A percentile compares a stretch with the other conserved stretches of the same genome.
phyloP scores from a whole-genome alignment of 768 basidiomycete species.

The Auriscalpium vulgare region DNA sequence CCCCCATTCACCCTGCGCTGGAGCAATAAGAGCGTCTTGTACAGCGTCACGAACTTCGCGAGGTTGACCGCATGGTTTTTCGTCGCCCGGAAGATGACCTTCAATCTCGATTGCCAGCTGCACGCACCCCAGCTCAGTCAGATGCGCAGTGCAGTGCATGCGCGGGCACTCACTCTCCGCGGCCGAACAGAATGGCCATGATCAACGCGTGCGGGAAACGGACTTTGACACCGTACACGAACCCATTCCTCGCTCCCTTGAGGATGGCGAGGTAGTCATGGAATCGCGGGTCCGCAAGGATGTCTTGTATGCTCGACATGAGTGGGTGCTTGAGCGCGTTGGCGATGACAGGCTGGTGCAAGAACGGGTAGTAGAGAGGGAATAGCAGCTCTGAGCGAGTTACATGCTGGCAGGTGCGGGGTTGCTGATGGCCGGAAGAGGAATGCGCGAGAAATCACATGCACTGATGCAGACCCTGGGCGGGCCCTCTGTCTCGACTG shows the following conservation, averaged over 20 bases:
- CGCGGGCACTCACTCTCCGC: constrained; percentile 65
- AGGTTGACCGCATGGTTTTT: constrained; percentile 88
- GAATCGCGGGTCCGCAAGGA: constrained; percentile 62
- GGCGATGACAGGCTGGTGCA: neutral
- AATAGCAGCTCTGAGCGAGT: no score
- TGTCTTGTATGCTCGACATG: constrained; percentile 22
- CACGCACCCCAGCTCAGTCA: neutral
- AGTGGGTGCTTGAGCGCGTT: neutral
- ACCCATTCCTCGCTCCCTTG: constrained; percentile 89
- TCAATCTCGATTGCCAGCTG: constrained; percentile 67
- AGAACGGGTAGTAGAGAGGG: neutral
- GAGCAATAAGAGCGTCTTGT: constrained; percentile 78
- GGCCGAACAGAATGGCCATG: constrained; percentile 91
- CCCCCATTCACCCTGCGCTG: constrained; percentile 79
- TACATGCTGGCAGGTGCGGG: neutral
- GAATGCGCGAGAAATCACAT: neutral
- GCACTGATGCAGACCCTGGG: neutral
- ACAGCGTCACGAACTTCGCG: constrained; percentile 88
- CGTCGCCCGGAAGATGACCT: constrained; percentile 73
- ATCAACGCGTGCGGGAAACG: constrained; percentile 94
- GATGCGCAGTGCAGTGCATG: no score
- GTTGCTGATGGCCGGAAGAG: neutral
- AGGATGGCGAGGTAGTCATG: constrained; percentile 90
- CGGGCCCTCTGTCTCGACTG: no score
- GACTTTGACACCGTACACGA: constrained; percentile 87